Evolutionary conservation across 1,139 yeast genomes (phyloP).

Genomic region (Meyerozyma elateridarum): DNA sequence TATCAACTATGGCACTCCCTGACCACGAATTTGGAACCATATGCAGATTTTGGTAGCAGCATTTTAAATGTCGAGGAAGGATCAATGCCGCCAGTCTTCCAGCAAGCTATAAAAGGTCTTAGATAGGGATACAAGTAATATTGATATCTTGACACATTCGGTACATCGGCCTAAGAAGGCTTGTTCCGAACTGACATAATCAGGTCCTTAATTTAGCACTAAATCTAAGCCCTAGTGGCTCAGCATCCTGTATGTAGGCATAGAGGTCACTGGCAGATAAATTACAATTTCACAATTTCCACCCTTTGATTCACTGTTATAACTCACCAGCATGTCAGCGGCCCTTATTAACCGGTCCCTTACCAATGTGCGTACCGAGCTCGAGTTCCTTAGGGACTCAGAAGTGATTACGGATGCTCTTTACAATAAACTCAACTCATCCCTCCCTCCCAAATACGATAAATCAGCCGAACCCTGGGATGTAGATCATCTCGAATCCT

Average conservation of each 20-base stretch:
- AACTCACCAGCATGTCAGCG: slow-evolving; percentile 36
- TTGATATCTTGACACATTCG: too few species aligned
- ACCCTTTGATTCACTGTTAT: too few species aligned
- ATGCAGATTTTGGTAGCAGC: slow-evolving; percentile 1
- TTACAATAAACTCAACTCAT: slow-evolving; percentile 44
- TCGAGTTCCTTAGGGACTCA: slow-evolving; percentile 76
- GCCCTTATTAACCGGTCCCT: slow-evolving; percentile 76
- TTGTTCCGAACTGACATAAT: too few species aligned
- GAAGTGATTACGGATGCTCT: slow-evolving; percentile 64
- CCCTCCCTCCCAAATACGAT: slow-evolving; percentile 58
- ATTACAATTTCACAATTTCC: too few species aligned
- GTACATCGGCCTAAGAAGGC: too few species aligned
- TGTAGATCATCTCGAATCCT: slow-evolving; percentile 33
- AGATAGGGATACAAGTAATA: too few species aligned
- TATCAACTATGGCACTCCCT: slow-evolving; percentile 60
- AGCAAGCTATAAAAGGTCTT: too few species aligned
- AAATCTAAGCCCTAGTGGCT: too few species aligned
- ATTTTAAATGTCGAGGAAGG: slow-evolving; percentile 1
- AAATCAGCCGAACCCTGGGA: slow-evolving; percentile 53
- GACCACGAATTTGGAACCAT: background rate
- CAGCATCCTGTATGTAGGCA: too few species aligned
- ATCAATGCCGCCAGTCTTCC: too few species aligned
- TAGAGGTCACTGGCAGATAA: too few species aligned
- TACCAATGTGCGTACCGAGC: slow-evolving; percentile 69
- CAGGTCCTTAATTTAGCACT: too few species aligned